Evolutionary conservation across 176 grass and related monocot species (phyloP), one percentile per base, ranked within the genome.

Genomic region (Rhynchospora pubera): DNA sequence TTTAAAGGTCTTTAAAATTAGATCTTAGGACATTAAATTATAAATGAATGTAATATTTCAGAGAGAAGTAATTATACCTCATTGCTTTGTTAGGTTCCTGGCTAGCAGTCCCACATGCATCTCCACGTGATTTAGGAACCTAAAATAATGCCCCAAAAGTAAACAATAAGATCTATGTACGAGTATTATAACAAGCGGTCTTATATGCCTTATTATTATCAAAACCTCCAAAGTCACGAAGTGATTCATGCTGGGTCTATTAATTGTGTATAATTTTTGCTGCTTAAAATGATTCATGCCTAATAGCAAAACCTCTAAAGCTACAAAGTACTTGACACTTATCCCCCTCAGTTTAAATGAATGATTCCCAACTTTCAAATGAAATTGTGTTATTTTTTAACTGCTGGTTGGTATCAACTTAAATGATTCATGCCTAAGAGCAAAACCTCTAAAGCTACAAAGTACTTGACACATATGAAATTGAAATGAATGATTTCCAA

Each of bases 51-150:
- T 53, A 8, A 81, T 7, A 30, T 45, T 24, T 57, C 2, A 60
- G 24, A 73, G 32, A 84, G 73, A 19, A 70, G 45, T 19, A 59
- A 64, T 79, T 67, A 65, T 82, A 82, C 90, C 80, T 86, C 71
- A 39, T 84, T 56, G 85, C 61, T 22, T 85, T 55, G 16, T 18
- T 77, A 55, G 24, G 5, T 7, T 55, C 72, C 14, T 77, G 72
- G 48, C 50, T 56, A 77, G 50, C 24, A 56, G 24, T 56, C 2
- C 23, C 23, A 77, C 47, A 26, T 66, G 61, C 8, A 52, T 67
- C 59, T 52, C 44, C 59, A 63, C 44, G 51, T 65, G 12, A 61
- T 53, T 82, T 51, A 9, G 59, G 79, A 46, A 67, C 79, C 79
- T 82, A 65, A 30, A 82, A 16, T 7, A 4, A 65, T 82, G 19